Evolutionary conservation across 2,329 filamentous ascomycete genomes (phyloP), one percentile per base, ranked within the genome.

Genomic region (Chaetomium strumarium): DNA sequence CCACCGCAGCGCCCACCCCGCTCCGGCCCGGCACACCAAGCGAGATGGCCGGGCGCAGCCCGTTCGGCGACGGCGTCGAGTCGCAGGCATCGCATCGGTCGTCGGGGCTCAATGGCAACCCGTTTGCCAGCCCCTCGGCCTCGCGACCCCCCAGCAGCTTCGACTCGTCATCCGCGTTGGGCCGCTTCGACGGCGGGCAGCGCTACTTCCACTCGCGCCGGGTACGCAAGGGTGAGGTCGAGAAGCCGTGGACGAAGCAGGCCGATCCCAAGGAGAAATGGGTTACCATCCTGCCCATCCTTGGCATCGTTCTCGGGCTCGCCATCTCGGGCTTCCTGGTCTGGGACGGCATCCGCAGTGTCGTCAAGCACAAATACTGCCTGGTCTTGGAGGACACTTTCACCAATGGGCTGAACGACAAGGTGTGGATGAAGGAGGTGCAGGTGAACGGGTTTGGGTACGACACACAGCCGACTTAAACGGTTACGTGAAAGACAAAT

Each of bases 191-290:
- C 14, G 68, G 71, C 43, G 67, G 68, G 24, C 72, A 75, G 60
- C 73, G 76, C 49, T 90, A 85, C 70, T 92, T 91, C 65, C 84
- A 84, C 68, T 90, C 86, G 16, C 76, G 86, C 53, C 75, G 86
- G 55, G 79, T 92, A 33, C 79, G 77, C 65, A 88, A 89, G 66
- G 86, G 81, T 39, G 80, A 88, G 45, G 69, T 88, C 3, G 84
- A 90, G 66, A 85, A 88, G 70, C 86, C 88, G 12, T 93, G 89
- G 89, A 70, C 86, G 37, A 70, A 79, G n/a, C 84, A 83, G 65
- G 82, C 75, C 52, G 85, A 91, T 59, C 84, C 85, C 12, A 86
- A 83, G 67, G 86, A 92, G 75, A 93, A 90, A 72, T 93, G 88
- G 88, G 83, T 89, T 9, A 90, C 85, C 2, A 90, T 92, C 57